phyloP scores from a whole-genome alignment of 108 stramenopile species.

The Skeletonema menzelii region DNA sequence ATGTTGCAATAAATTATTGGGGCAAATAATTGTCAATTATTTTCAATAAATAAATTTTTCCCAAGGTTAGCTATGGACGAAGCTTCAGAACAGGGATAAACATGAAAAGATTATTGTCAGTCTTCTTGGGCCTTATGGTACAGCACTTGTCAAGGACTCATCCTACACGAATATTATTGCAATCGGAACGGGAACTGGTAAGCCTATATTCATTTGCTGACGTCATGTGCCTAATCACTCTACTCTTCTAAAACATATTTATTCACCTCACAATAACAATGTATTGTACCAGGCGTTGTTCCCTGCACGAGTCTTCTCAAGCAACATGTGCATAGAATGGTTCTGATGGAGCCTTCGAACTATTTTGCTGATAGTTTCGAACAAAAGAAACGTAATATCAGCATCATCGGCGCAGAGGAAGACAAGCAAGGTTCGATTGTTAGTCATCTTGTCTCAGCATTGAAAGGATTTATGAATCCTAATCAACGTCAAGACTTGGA shows the following conservation, averaged over 20 bases:
- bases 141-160: slow-evolving; percentile 28
- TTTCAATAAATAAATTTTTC: neutral
- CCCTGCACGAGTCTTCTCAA: slow-evolving; percentile 45
- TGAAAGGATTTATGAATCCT: neutral
- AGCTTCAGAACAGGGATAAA: neutral
- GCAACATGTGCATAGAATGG: slow-evolving; percentile 30
- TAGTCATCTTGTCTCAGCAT: neutral
- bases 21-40: neutral
- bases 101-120: slow-evolving; percentile 13
- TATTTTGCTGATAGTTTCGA: slow-evolving; percentile 16
- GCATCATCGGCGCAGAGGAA: slow-evolving; percentile 18
- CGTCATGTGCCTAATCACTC: neutral
- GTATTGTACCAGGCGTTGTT: slow-evolving; percentile 30
- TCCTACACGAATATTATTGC: slow-evolving; percentile 37
- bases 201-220: no score
- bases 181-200: slow-evolving; percentile 43
- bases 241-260: no score
- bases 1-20: neutral
- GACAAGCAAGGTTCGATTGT: neutral
- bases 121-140: slow-evolving; percentile 55
- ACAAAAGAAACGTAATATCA: slow-evolving; percentile 7
- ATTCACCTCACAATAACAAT: neutral
- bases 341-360: slow-evolving; percentile 26
- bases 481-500: neutral
- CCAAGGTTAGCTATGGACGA: slow-evolving; percentile 17